phyloP scores from a whole-genome alignment of 2,329 filamentous ascomycete species.

The Tolypocladium ovalisporum region DNA sequence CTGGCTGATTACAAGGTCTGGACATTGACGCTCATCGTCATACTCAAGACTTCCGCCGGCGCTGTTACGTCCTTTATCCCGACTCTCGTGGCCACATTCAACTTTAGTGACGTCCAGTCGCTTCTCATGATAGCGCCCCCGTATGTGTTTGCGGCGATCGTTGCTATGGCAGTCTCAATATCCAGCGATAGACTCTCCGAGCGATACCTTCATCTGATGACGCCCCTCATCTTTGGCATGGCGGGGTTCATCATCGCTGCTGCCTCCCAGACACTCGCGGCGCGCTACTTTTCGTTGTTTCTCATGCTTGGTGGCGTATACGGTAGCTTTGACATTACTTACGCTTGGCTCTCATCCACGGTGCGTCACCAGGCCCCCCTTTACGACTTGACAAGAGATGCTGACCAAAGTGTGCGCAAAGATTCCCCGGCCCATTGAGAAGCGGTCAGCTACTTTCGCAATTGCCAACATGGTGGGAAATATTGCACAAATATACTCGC shows the following conservation, averaged over 20 bases:
- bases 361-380: too few relatives aligned
- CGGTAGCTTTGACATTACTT: neutral
- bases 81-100: conserved; percentile 4
- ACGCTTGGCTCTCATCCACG: neutral
- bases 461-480: neutral
- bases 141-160: neutral
- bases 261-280: neutral
- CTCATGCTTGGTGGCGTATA: neutral
- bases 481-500: neutral
- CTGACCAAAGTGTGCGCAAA: neutral
- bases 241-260: neutral
- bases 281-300: neutral
- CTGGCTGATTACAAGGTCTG: conserved; percentile 13
- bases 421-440: neutral
- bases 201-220: neutral
- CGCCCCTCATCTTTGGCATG: neutral
- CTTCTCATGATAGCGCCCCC: neutral
- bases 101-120: conserved; percentile 25
- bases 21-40: conserved; percentile 4
- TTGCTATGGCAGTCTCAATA: neutral
- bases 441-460: neutral
- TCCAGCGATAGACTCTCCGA: neutral
- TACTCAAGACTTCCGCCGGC: conserved; percentile 6
- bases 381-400: neutral
- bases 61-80: conserved; percentile 6